Evolutionary conservation across 331 rosid species (phyloP), one percentile per base, ranked within the genome.

Genomic region (Acacia pycnantha): DNA sequence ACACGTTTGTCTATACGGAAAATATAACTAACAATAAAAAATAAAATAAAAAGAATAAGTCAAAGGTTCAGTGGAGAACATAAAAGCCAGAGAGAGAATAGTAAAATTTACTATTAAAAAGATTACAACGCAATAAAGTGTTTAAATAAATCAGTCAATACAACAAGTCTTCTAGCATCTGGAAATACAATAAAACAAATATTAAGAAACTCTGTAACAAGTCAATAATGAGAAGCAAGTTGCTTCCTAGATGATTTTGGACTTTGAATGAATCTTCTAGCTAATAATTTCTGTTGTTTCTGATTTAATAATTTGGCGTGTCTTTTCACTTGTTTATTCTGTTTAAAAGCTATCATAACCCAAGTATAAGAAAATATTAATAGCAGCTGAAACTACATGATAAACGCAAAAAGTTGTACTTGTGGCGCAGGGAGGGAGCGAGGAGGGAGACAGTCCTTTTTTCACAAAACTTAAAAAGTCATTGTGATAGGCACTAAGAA

Each of bases 41-140:
- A 35, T 29, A 66, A 56, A 44, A 29, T 18, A 46, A 62, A 51
- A 33, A 51, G 6, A 67, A 59, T 8, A 11, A 48, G 29, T 50
- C 44, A 31, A 31, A 24, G 71, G 58, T 66, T 44, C 78, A 44
- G 77, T n/a, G 48, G 53, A 65, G 14, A 79, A 66, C 59, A 56
- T 72, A 68, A 74, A 69, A 47, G 1, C 5, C 8, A 6, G 8
- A 35, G 40, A 19, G 13, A 66, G 67, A 77, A n/a, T n/a, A 31
- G 33, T 31, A 31, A 31, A 31, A 31, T 31, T 31, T 31, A 31
- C 33, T 4, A 31, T 31, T 31, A 31, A 31, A 2, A 31, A 2
- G 3, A 31, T 31, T 31, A 27, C 29, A 27, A 27, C 29, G 1
- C 29, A 27, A 27, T 27, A 27, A 27, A 27, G 29, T 27, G 3